Evolutionary conservation across 306 rosid species (phyloP).

Genomic region (Quercus suber): DNA sequence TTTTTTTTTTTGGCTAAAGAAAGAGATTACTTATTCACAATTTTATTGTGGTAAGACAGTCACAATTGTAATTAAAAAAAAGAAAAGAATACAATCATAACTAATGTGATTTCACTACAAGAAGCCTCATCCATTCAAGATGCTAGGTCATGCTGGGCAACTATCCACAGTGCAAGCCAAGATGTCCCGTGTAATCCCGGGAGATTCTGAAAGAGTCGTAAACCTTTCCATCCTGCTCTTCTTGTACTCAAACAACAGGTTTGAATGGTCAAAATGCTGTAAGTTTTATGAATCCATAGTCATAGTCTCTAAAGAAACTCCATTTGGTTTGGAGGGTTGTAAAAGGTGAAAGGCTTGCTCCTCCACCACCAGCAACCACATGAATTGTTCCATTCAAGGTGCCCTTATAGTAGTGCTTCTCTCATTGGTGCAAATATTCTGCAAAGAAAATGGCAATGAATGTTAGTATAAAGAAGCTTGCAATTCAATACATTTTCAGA

Average conservation of each 20-base stretch:
- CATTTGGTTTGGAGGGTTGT: constrained; percentile 64
- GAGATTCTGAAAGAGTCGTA: constrained; percentile 78
- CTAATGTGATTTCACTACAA: neutral
- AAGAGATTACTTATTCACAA: neutral
- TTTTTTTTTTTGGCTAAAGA: no score
- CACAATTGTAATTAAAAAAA: no score
- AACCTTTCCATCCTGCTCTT: constrained; percentile 87
- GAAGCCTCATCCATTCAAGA: constrained; percentile 32
- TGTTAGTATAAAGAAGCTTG: constrained; percentile 6
- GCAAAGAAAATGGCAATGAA: constrained; percentile 12
- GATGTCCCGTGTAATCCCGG: constrained; percentile 79
- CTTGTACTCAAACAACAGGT: constrained; percentile 85
- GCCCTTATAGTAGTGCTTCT: constrained; percentile 69
- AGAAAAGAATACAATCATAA: neutral
- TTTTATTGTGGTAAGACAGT: neutral
- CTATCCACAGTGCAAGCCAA: constrained; percentile 74
- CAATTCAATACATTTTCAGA: neutral
- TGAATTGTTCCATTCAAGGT: constrained; percentile 85
- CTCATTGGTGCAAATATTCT: constrained; percentile 79
- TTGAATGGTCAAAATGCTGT: constrained; percentile 84
- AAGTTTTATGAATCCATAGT: constrained; percentile 82
- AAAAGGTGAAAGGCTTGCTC: constrained; percentile 73
- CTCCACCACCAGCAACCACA: constrained; percentile 90
- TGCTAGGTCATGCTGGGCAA: constrained; percentile 69
- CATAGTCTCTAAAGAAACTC: constrained; percentile 76